These are phyloP conservation scores for Pleurotus tuoliensis DNA, from an alignment of 768 basidiomycete species.

Conservation along the genomic window DNA sequence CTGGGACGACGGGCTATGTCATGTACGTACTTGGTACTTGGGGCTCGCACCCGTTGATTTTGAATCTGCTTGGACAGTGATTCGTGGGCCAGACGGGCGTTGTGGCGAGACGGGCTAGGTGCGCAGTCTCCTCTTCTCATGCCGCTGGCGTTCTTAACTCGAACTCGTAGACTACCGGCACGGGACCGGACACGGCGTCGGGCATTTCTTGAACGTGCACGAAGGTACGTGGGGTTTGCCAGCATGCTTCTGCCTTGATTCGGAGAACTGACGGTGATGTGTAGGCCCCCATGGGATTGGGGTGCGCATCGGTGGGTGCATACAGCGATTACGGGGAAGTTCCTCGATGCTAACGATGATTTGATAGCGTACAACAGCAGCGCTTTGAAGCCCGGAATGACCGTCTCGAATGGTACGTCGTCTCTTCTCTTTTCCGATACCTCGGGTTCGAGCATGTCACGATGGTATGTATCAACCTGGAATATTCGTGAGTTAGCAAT, in stretches of 20 bases:
- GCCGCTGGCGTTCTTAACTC: too few species aligned
- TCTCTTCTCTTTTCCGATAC: too few species aligned
- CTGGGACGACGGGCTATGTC: slow-evolving; percentile 66
- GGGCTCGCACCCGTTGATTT: background rate
- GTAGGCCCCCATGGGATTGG: slow-evolving; percentile 62
- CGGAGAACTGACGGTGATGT: background rate
- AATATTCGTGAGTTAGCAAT: too few species aligned
- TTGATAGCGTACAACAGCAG: slow-evolving; percentile 60
- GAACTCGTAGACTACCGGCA: slow-evolving; percentile 55
- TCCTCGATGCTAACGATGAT: background rate
- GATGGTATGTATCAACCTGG: too few species aligned
- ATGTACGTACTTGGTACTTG: slow-evolving; percentile 35
- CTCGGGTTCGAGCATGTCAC: too few species aligned
- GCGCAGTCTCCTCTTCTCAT: slow-evolving; percentile 17
- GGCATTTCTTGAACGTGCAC: slow-evolving; percentile 92
- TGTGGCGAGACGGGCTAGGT: slow-evolving; percentile 91
- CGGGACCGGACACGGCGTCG: slow-evolving; percentile 93
- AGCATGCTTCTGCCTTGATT: too few species aligned
- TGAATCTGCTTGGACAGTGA: slow-evolving; percentile 45
- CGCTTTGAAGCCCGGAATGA: slow-evolving; percentile 80
- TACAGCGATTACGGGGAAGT: background rate
- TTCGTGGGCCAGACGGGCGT: slow-evolving; percentile 68
- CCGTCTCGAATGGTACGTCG: slow-evolving; percentile 62
- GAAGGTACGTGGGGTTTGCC: slow-evolving; percentile 67
- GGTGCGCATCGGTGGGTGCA: slow-evolving; percentile 40